phyloP scores from a whole-genome alignment of 495 filamentous ascomycete genomes.

The Xylaria longipes region DNA sequence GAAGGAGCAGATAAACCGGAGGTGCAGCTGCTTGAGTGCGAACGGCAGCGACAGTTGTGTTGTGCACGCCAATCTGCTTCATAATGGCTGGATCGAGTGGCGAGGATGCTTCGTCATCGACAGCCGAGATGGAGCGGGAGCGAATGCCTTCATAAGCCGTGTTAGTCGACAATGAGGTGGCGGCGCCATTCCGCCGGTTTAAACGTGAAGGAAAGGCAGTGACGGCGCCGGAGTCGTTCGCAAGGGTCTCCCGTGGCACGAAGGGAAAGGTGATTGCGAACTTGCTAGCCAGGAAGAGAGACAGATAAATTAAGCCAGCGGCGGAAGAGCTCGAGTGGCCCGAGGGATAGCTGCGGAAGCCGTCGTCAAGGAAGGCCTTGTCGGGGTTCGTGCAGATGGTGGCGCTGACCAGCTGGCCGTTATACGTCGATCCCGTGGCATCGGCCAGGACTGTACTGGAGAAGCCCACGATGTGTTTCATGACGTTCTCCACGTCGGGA shows the following conservation, averaged over 20 bases:
- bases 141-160: slow-evolving; percentile 38
- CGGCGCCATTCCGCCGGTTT: slow-evolving; percentile 18
- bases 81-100: slow-evolving; percentile 34
- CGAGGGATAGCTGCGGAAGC: slow-evolving; percentile 84
- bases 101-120: slow-evolving; percentile 30
- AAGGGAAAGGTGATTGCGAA: slow-evolving; percentile 65
- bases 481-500: slow-evolving; percentile 56
- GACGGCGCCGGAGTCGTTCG: slow-evolving; percentile 40
- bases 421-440: slow-evolving; percentile 38
- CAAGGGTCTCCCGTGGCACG: slow-evolving; percentile 52
- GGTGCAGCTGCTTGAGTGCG: slow-evolving; percentile 73
- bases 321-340: slow-evolving; percentile 70
- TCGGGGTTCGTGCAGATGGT: slow-evolving; percentile 75
- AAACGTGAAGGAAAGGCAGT: slow-evolving; percentile 59
- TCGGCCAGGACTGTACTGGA: slow-evolving; percentile 45
- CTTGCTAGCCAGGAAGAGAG: slow-evolving; percentile 70
- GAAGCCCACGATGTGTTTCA: slow-evolving; percentile 51
- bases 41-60: slow-evolving; percentile 51
- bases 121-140: slow-evolving; percentile 27
- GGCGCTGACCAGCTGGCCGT: slow-evolving; percentile 65
- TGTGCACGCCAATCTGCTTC: slow-evolving; percentile 52
- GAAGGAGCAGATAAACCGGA: slow-evolving; percentile 69
- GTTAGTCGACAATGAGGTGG: slow-evolving; percentile 12
- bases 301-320: slow-evolving; percentile 79
- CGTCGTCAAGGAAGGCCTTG: slow-evolving; percentile 73